Evolutionary conservation across 2,329 filamentous ascomycete genomes (phyloP), one percentile per base, ranked within the genome.

Genomic region (Colletotrichum musicola): DNA sequence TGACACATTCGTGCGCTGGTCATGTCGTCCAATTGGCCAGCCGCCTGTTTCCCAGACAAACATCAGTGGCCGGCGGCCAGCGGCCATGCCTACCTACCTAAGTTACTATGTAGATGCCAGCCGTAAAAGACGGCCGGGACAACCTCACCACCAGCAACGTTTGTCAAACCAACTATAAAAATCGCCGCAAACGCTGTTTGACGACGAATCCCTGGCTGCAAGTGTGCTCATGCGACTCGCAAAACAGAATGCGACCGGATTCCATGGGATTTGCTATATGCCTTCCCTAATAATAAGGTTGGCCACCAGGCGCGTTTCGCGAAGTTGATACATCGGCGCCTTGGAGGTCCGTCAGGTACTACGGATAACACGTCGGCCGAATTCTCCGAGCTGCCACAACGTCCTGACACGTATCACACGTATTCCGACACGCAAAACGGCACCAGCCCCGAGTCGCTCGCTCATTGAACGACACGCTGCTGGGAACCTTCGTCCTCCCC

Each of bases 81-180:
- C 16, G 18, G 44, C 18, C 30, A 35, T 7, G 4, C 22, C 22
- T 25, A 25, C 3, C 22, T 25, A 25, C 22, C 22, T n/a, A 22
- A 22, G 22, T 25, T 4, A 25, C 22, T 25, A 25, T 25, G 22
- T 25, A 35, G 30, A 35, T 3, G 7, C 47, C 47, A 22, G 47
- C 47, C 47, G 20, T 14, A 20, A 20, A 51, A 22, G 20, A 51
- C 47, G 16, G 18, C 18, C 49, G 53, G 42, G 35, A 63, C 40
- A 46, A 18, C 53, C 47, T 54, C 53, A 44, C 38, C 38, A 58
- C 13, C 18, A 20, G 47, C 42, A 12, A 47, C 10, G 46, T 50
- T 60, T 64, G 49, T 40, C 42, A 58, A 66, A 68, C 60, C 59
- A 69, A 69, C 56, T 64, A 65, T 60, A 66, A 46, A 20, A 57